Base-by-base conservation (phyloP, 164 flowering plant genomes). In the Sedum album region DNA sequence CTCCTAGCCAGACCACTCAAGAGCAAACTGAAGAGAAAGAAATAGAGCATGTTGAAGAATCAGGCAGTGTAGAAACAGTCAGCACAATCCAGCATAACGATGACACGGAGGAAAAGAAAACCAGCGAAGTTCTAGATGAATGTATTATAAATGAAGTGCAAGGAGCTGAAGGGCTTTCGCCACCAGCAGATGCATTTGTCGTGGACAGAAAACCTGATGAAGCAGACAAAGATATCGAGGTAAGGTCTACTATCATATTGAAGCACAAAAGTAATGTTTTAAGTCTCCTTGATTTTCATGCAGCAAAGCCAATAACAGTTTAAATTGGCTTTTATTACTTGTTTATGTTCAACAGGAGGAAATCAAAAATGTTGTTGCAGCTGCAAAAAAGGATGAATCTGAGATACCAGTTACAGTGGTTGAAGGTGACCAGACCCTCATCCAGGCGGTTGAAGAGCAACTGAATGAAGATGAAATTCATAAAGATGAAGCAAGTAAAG, bases 381-480 rank as follows among this genome's bases (percentile, higher is more conserved):
- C 25, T 26, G 31, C 13, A 23, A 4, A 23, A 6, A 25, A 55
- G 28, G 30, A 55, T 21, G 60, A 55, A 21, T 9, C 60, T 25
- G 60, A 55, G 60, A 55, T 55, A 25, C 60, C 30, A 23, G 60
- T 55, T 55, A 55, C 60, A 55, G 31, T 25, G 30, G 31, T 23
- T 55, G 60, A 55, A 9, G 28, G 60, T 55, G 31, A 55, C 31
- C 10, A 25, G 30, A 55, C 30, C 60, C 60, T 21, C 26, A 14
- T 55, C 60, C 30, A 23, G 30, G 60, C 23, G 31, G 60, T 23
- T 23, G 10, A 55, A 25, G 60, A 55, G n/a, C n/a, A n/a, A n/a
- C n/a, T n/a, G n/a, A n/a, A n/a, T n/a, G n/a, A n/a, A n/a, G n/a
- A n/a, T n/a, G n/a, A n/a, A n/a, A n/a, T n/a, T 6, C 60, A 55